Conservation (phyloP, 2,329 filamentous ascomycete species). For the Podosphaera leucotricha region DNA sequence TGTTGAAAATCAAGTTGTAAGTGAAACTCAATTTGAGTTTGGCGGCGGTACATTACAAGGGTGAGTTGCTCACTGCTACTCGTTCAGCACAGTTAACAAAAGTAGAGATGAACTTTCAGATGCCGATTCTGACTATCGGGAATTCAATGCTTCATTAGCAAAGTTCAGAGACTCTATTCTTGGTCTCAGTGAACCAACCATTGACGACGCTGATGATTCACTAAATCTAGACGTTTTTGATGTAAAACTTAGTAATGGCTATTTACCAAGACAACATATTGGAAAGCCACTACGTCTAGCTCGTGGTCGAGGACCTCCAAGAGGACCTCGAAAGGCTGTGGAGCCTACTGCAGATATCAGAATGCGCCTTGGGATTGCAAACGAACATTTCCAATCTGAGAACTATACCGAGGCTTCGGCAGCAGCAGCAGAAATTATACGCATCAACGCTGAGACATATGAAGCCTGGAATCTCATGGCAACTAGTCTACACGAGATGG, state of each 20-base stretch:
- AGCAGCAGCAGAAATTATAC: constrained; percentile 36
- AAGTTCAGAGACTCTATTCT: constrained; percentile 16
- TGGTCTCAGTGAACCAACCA: constrained; percentile 6
- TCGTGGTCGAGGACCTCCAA: constrained; percentile 4
- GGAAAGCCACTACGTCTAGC: neutral
- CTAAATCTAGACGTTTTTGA: neutral
- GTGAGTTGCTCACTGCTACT: neutral
- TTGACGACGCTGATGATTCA: constrained; percentile 1
- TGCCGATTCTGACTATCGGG: constrained; percentile 20
- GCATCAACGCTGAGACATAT: constrained; percentile 43
- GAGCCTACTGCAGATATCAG: constrained; percentile 53
- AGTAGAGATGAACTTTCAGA: constrained; percentile 9
- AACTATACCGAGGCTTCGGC: constrained; percentile 35
- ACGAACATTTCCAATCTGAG: constrained; percentile 38
- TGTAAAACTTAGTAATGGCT: neutral
- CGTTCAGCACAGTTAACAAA: neutral
- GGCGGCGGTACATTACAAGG: neutral
- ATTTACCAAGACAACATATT: neutral
- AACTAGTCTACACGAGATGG: constrained; percentile 35
- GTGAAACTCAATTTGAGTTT: neutral
- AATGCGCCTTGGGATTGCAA: constrained; percentile 39
- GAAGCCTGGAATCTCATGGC: constrained; percentile 40
- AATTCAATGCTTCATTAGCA: constrained; percentile 19
- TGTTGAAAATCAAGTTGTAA: neutral
- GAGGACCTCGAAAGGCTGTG: constrained; percentile 29